A percentile compares a stretch with the other conserved stretches of the same genome.
phyloP scores from a whole-genome alignment of 2,329 filamentous ascomycete species.

The Pestalotiopsis sp. region DNA sequence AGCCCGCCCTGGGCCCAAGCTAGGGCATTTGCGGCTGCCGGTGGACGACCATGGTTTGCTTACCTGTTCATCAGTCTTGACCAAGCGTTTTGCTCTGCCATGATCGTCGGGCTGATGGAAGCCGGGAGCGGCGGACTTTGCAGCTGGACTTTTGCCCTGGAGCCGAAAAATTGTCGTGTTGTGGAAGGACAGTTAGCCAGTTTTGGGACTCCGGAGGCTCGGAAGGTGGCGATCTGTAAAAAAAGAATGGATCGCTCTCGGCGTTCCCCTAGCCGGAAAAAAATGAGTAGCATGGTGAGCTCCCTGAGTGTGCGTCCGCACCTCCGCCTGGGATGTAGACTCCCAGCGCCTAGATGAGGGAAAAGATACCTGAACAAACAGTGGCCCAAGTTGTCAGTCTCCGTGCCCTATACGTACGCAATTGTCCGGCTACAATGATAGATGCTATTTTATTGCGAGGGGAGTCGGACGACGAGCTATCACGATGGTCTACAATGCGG shows the following conservation, averaged over 20 bases:
- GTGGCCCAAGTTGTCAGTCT: background rate
- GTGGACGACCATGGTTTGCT: background rate
- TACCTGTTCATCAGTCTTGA: background rate
- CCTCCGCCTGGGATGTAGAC: background rate
- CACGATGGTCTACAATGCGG: background rate
- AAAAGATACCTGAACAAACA: background rate
- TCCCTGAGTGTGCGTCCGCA: background rate
- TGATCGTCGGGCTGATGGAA: background rate
- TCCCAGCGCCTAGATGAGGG: background rate
- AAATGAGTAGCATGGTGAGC: background rate
- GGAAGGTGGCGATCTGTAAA: conserved; percentile 1
- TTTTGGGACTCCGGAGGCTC: background rate
- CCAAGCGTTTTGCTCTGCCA: background rate
- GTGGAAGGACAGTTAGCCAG: background rate
- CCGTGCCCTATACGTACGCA: background rate
- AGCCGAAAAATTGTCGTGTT: background rate
- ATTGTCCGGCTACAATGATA: background rate
- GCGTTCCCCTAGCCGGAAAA: conserved; percentile 2
- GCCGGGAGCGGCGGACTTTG: background rate
- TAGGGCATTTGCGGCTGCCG: background rate
- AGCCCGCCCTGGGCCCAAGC: background rate
- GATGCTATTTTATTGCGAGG: background rate
- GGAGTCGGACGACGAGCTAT: background rate
- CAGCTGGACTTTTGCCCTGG: background rate
- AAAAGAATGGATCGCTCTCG: conserved; percentile 4